phyloP scores from a whole-genome alignment of 352 stramenopile genomes.

The Albugo laibachii region DNA sequence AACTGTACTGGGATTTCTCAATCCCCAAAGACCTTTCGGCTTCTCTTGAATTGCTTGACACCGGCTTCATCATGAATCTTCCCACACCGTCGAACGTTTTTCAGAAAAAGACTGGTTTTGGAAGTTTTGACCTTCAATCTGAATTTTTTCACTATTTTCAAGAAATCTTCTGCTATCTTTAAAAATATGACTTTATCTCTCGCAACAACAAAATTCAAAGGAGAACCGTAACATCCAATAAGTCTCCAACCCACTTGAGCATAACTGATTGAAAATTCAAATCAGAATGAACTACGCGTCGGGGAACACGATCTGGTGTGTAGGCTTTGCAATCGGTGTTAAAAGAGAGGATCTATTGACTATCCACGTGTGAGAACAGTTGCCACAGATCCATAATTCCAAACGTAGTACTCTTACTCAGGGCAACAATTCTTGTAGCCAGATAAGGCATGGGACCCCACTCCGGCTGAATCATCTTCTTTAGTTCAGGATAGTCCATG shows the following conservation, averaged over 20 bases:
- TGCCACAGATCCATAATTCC: slow-evolving; percentile 2
- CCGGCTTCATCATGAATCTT: neutral
- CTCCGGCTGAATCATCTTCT: too few relatives aligned
- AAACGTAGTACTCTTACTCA: neutral
- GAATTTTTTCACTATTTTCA: slow-evolving; percentile 7
- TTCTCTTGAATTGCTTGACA: neutral
- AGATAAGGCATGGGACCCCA: too few relatives aligned
- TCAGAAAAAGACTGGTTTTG: slow-evolving; percentile 9
- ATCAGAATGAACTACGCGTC: slow-evolving; percentile 1
- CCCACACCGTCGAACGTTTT: slow-evolving; percentile 7
- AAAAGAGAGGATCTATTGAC: slow-evolving; percentile 6
- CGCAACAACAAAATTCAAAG: slow-evolving; percentile 14
- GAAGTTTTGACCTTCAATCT: slow-evolving; percentile 9
- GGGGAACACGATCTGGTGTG: slow-evolving; percentile 6
- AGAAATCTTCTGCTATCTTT: slow-evolving; percentile 6
- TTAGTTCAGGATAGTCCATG: too few relatives aligned
- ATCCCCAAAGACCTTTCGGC: slow-evolving; percentile 1
- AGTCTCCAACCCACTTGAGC: slow-evolving; percentile 5
- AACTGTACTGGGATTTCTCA: slow-evolving; percentile 7
- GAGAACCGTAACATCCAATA: slow-evolving; percentile 10
- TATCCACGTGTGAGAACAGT: neutral
- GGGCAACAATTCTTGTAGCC: too few relatives aligned
- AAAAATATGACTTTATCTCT: slow-evolving; percentile 9
- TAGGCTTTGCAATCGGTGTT: slow-evolving; percentile 10
- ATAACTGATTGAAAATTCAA: slow-evolving; percentile 7